Evolutionary conservation across 441 rosid genomes (phyloP), one percentile per base, ranked within the genome.

Genomic region (Bruguiera hainesii): DNA sequence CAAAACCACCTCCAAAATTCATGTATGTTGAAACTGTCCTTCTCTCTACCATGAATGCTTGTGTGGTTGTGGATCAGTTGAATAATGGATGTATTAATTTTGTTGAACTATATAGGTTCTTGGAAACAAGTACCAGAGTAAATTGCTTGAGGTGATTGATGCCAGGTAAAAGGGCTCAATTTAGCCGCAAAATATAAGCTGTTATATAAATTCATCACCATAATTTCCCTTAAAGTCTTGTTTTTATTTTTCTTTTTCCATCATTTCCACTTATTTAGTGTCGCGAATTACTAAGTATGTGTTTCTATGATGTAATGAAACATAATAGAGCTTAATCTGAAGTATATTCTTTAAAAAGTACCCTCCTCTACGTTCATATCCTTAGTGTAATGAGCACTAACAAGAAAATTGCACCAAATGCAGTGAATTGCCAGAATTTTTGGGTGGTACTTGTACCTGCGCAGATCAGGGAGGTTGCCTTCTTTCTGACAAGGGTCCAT

Each of bases 381-480:
- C 28, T 5, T n/a, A 53, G 28, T 53, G 1, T 53, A 53, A 11
- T 31, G 29, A 25, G 18, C 23, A 64, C 39, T 64, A 8, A 55
- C 35, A 30, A 57, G 18, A 60, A 9, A 63, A 50, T 76, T 65
- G 39, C 50, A 75, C 16, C 60, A 57, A 59, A 7, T 72, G 29
- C 91, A 96, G 99, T 63, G 98, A 96, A 75, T 84, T 96, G 86
- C 99, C 99, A 19, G 96, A 89, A 69, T 90, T 89, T 81, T 81
- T 96, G 71, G 99, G 99, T 60, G 99, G 99, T 70, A 74, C 78
- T 50, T 96, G 99, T 71, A 85, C 85, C 29, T 96, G 99, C 71
- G 87, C 91, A 57, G 91, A 88, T 71, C 86, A 88, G 77, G 99
- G 99, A 64, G 98, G 99, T 68, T 96, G 99, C 81, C 90, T 96